Evolutionary conservation across 139 green algal species (phyloP).

Genomic region (Tetraselmis striata): DNA sequence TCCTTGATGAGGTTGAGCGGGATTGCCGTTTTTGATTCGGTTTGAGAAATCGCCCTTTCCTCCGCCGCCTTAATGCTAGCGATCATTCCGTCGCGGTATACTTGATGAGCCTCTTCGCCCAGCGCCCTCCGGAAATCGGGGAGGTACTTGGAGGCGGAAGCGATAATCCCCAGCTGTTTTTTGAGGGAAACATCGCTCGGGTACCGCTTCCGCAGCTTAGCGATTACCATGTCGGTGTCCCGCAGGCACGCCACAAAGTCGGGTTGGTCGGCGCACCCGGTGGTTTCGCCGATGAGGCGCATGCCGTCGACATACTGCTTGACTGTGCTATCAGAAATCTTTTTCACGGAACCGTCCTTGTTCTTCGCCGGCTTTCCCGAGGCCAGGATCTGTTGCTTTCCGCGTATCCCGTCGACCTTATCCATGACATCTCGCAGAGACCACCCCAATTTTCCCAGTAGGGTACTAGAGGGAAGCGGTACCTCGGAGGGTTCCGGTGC

Average conservation of each 20-base stretch:
- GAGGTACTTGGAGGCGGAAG: background rate
- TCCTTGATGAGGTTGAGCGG: background rate
- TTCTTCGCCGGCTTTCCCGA: background rate
- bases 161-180: background rate
- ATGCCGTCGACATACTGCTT: background rate
- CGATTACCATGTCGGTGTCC: background rate
- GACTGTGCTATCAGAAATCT: background rate
- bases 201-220: background rate
- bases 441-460: background rate
- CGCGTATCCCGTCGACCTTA: background rate
- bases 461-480: background rate
- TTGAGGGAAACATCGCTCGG: background rate
- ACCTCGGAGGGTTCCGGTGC: background rate
- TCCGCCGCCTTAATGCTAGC: background rate
- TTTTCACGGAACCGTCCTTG: background rate
- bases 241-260: background rate
- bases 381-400: background rate
- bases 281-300: background rate
- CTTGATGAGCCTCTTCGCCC: background rate
- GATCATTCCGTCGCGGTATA: background rate
- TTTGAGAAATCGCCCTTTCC: background rate
- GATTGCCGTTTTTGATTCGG: background rate
- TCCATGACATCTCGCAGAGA: background rate
- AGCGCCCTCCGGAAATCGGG: background rate
- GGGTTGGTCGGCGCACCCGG: background rate